These are phyloP conservation scores for Globisporangium orthogonon DNA, from an alignment of 352 stramenopile species.

Conservation along the genomic window DNA sequence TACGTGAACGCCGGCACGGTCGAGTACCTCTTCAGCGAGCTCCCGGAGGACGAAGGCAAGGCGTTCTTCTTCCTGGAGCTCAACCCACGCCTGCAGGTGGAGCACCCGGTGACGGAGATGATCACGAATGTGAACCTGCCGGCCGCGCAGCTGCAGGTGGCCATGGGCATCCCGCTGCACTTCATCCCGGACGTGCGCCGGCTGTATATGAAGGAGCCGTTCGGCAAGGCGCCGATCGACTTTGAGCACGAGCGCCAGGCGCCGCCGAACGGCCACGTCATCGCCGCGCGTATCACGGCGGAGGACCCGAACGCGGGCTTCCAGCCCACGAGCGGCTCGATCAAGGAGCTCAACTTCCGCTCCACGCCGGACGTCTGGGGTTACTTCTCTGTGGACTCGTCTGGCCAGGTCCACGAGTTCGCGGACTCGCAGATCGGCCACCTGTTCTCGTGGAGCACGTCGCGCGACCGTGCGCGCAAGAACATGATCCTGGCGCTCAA, in stretches of 20 bases:
- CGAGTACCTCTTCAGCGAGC: slow-evolving; percentile 99
- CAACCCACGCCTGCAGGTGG: slow-evolving; percentile 98
- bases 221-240: slow-evolving; percentile 92
- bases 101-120: slow-evolving; percentile 99
- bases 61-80: slow-evolving; percentile 99
- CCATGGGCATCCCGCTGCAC: slow-evolving; percentile 99
- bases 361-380: slow-evolving; percentile 99
- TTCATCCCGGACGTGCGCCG: slow-evolving; percentile 97
- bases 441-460: slow-evolving; percentile 96
- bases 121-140: slow-evolving; percentile 98
- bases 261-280: slow-evolving; percentile 92
- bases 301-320: slow-evolving; percentile 99
- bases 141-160: slow-evolving; percentile 96
- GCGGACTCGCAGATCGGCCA: slow-evolving; percentile 99
- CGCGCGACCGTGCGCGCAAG: slow-evolving; percentile 96
- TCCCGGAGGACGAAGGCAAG: slow-evolving; percentile 84
- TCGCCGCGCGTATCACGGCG: slow-evolving; percentile 98
- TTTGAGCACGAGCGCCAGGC: slow-evolving; percentile 89
- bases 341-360: slow-evolving; percentile 99
- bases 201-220: slow-evolving; percentile 94
- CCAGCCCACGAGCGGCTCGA: slow-evolving; percentile 95
- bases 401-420: slow-evolving; percentile 99
- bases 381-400: slow-evolving; percentile 99
- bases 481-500: slow-evolving; percentile 98
- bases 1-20: slow-evolving; percentile 99